A percentile compares a stretch with the other conserved stretches of the same genome.
Conservation (phyloP, 441 rosid species). For the Macaranga tanarius region DNA sequence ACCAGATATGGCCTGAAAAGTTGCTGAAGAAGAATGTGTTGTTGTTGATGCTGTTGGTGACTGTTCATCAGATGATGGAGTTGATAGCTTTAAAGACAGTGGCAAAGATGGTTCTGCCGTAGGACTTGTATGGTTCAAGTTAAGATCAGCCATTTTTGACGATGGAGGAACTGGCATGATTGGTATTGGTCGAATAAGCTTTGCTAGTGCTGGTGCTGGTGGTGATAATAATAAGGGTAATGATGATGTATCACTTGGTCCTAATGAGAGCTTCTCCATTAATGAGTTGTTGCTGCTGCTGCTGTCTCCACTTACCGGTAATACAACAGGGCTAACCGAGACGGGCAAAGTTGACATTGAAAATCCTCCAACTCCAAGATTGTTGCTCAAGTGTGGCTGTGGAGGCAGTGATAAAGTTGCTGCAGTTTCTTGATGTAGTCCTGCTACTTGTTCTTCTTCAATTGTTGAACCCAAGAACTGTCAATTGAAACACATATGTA, state of each 20-base stretch:
- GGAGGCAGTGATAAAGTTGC: slow-evolving; percentile 20
- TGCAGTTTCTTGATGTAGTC: slow-evolving; percentile 27
- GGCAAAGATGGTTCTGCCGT: slow-evolving; percentile 38
- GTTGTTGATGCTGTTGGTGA: slow-evolving; percentile 34
- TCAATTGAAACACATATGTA: not conserved
- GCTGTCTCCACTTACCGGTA: slow-evolving; percentile 9
- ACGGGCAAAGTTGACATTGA: slow-evolving; percentile 33
- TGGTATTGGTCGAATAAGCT: slow-evolving; percentile 51
- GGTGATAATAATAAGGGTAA: not conserved
- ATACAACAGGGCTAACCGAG: slow-evolving; percentile 17
- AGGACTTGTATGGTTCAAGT: slow-evolving; percentile 34
- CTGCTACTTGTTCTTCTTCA: slow-evolving; percentile 39
- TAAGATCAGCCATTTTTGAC: slow-evolving; percentile 60
- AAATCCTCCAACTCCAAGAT: slow-evolving; percentile 24
- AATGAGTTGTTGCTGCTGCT: slow-evolving; percentile 21
- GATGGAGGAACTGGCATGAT: slow-evolving; percentile 60
- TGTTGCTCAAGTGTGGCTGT: slow-evolving; percentile 18
- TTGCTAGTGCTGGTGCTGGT: slow-evolving; percentile 29
- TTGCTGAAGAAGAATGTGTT: slow-evolving; percentile 39
- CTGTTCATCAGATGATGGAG: slow-evolving; percentile 49
- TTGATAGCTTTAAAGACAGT: slow-evolving; percentile 49
- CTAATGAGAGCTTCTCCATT: slow-evolving; percentile 32
- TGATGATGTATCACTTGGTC: slow-evolving; percentile 17
- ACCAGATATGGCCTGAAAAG: slow-evolving; percentile 57
- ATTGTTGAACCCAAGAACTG: slow-evolving; percentile 37